Conservation (phyloP, 306 rosid genomes). For the Cucurbita argyrosperma region DNA sequence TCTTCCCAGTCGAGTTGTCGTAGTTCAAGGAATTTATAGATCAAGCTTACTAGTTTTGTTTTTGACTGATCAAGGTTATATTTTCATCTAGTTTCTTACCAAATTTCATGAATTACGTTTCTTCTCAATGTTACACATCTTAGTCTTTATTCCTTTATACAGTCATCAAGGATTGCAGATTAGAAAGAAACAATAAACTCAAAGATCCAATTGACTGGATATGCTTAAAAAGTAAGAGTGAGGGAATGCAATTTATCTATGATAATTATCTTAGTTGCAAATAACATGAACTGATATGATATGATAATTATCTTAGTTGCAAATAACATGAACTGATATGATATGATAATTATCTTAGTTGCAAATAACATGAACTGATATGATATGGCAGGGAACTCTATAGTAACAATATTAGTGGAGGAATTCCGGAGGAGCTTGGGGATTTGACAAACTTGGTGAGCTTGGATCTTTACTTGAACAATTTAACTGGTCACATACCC, state of each 20-base stretch:
- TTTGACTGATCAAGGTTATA: not conserved
- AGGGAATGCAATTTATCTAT: not conserved
- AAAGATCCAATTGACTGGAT: not conserved
- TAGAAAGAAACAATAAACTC: not conserved
- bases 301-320: no score
- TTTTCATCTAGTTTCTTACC: not conserved
- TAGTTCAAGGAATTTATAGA: not conserved
- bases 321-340: no score
- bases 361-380: not conserved
- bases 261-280: no score
- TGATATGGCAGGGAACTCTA: conserved; percentile 66
- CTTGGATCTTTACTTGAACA: conserved; percentile 90
- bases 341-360: not conserved
- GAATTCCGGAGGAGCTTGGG: conserved; percentile 81
- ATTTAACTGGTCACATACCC: conserved; percentile 78
- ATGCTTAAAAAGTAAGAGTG: not conserved
- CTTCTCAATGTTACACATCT: not conserved
- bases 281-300: no score
- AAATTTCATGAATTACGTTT: not conserved
- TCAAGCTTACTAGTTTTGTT: not conserved
- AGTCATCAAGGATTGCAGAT: not conserved
- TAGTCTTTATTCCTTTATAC: not conserved
- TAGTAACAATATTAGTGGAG: conserved; percentile 83
- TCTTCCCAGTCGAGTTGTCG: not conserved
- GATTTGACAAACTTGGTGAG: conserved; percentile 94